Evolutionary conservation across 1,139 yeast species (phyloP).

Genomic region (Kluyveromyces sp.): DNA sequence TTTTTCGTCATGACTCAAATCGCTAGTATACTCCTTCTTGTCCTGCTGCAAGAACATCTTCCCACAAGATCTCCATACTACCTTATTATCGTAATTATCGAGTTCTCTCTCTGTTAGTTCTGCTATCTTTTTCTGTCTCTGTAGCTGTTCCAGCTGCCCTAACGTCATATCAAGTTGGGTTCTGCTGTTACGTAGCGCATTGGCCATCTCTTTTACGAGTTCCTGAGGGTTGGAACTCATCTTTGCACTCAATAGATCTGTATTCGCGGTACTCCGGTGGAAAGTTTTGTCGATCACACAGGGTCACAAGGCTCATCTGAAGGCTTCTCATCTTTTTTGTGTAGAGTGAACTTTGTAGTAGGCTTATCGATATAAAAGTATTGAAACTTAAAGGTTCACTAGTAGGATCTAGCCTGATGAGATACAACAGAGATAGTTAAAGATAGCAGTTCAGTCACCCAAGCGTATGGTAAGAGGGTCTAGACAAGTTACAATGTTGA

Average conservation of each 20-base stretch:
- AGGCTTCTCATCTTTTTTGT: not conserved
- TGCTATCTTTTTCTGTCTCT: constrained; percentile 52
- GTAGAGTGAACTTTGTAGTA: not conserved
- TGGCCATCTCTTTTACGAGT: constrained; percentile 48
- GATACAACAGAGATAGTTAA: no score
- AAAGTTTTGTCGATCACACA: no score
- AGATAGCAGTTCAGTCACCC: no score
- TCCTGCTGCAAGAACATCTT: constrained; percentile 51
- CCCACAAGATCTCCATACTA: constrained; percentile 83
- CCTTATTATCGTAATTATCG: constrained; percentile 36
- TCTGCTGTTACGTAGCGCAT: constrained; percentile 48
- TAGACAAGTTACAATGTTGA: not conserved
- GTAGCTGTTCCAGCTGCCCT: constrained; percentile 49
- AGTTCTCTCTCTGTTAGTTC: constrained; percentile 52
- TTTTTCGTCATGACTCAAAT: constrained; percentile 45
- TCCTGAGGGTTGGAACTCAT: constrained; percentile 5
- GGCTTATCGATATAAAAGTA: not conserved
- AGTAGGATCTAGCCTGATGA: no score
- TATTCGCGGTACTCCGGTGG: not conserved
- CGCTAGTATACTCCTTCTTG: constrained; percentile 42
- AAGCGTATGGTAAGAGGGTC: not conserved
- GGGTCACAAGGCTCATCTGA: no score
- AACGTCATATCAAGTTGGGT: constrained; percentile 61
- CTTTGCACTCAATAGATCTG: not conserved
- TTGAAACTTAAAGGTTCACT: not conserved